Evolutionary conservation across 805 yeast genomes (phyloP), one percentile per base, ranked within the genome.

Genomic region (Cyberlindnera suaveolens): DNA sequence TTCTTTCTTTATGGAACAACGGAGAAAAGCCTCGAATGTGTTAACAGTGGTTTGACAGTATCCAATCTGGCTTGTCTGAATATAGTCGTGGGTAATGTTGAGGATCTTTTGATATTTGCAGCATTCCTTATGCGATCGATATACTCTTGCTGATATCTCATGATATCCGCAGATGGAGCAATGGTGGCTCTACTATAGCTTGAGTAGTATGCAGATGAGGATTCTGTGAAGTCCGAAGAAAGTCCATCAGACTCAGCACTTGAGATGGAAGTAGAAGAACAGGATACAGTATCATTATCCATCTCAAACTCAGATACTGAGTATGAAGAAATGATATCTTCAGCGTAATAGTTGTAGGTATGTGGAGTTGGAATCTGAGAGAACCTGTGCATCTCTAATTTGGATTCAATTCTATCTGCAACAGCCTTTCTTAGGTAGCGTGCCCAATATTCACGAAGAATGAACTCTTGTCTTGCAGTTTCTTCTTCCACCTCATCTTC

Each of bases 371-470:
- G 46, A 19, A 44, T 47, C 31, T 42, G 49, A 10, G 53, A 40
- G 14, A 51, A 33, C 18, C 38, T 42, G 34, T 46, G 32, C 17
- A 48, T 27, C 13, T 49, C 52, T 20, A 56, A n/a, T 32, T 57
- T 57, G 39, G 51, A 47, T 36, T 53, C 46, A 18, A 57, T 57
- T 46, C 62, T 44, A 16, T 45, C 38, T 6, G 57, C 50, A 26
- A 57, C 49, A 5, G 52, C 44, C 9, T 45, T 43, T 32, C 52
- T 45, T 15, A 54, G 42, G 23, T 50, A 57, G 27, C 44, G 45
- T 19, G 39, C 20, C 50, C 52, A 48, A 26, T 45, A 40, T 20
- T 47, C 44, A 5, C 47, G 40, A 15, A 49, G 36, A 19, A 43
- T 11, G 10, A n/a, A 15, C 11, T 37, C 50, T 20, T 38, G 42